These are phyloP conservation scores for Tuber borchii DNA, from an alignment of 495 filamentous ascomycete genomes.

Conservation along the genomic window DNA sequence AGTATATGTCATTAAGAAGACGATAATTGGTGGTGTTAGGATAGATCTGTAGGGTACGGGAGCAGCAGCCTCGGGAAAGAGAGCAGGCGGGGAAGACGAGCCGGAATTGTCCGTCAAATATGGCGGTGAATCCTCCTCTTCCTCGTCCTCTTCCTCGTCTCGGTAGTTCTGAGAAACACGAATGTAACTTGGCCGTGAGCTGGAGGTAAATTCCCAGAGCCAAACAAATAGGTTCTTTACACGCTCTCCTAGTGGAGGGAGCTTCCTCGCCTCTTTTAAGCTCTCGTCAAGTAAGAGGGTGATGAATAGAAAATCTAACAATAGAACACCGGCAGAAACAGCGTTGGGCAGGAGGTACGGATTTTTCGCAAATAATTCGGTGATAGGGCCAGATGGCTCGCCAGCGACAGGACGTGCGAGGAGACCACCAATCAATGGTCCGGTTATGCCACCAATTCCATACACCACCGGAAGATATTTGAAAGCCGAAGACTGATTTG, in stretches of 20 bases:
- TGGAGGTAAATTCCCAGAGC: conserved; percentile 67
- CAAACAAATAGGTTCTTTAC: conserved; percentile 58
- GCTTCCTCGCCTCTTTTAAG: conserved; percentile 61
- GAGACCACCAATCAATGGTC: conserved; percentile 81
- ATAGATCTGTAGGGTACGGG: conserved; percentile 49
- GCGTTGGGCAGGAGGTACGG: conserved; percentile 85
- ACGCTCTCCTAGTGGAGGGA: conserved; percentile 57
- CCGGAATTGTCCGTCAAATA: conserved; percentile 30
- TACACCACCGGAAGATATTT: conserved; percentile 90
- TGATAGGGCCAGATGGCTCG: conserved; percentile 8
- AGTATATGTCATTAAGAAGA: conserved; percentile 72
- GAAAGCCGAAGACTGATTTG: conserved; percentile 86
- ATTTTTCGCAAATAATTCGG: conserved; percentile 52
- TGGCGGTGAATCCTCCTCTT: conserved; percentile 37
- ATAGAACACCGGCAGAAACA: conserved; percentile 60
- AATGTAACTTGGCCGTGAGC: conserved; percentile 56
- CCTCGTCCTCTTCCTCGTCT: conserved; percentile 43
- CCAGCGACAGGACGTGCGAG: conserved; percentile 52
- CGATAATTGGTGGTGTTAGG: conserved; percentile 69
- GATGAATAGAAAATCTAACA: conserved; percentile 65
- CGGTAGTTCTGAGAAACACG: conserved; percentile 41
- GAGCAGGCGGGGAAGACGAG: conserved; percentile 41
- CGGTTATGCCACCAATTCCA: conserved; percentile 85
- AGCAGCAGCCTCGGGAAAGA: conserved; percentile 43
- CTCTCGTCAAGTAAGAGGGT: conserved; percentile 80